Evolutionary conservation across 352 stramenopile genomes (phyloP), one percentile per base, ranked within the genome.

Genomic region (Pythium periplocum): DNA sequence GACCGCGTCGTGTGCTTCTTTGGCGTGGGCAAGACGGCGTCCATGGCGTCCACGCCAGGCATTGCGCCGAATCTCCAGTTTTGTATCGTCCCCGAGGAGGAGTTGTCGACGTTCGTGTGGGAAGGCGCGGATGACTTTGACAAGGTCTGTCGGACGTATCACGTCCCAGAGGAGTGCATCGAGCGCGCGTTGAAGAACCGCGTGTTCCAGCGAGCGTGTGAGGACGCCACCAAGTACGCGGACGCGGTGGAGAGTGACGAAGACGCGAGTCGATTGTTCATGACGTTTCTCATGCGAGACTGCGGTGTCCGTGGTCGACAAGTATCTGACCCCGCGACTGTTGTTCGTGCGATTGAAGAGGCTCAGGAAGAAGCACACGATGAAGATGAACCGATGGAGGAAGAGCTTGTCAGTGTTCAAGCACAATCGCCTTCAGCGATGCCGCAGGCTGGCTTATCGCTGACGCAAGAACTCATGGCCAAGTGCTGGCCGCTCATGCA

Each of bases 1-100:
- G 81, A 94, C 57, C 70, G 71, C 57, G 57, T 94, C n/a, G 51
- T 94, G 41, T 83, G 82, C 59, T 92, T 91, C 68, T 87, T 94
- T 45, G 84, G 84, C 43, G 72, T 92, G 30, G 70, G 68, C 2
- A 59, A 64, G n/a, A 50, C 47, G 10, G 68, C 65, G 9, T 70
- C 58, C 36, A 67, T 64, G 35, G 65, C 68, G n/a, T 50, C 50
- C 10, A 61, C 53, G 30, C 10, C 31, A 2, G 64, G 71, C 2
- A 52, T 69, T 1, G 65, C 70, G 40, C 79, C 79, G 8, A 84
- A 66, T 34, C 55, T 85, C 33, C 77, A 82, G 53, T 48, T 78
- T 0, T 84, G 75, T 45, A 64, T 88, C 7, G 61, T 58, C 0
- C 66, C 71, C 37, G 38, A 66, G 39, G 65, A 86, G 5, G 76